phyloP scores from a whole-genome alignment of 108 stramenopile species.

The Epipyxis sp. region DNA sequence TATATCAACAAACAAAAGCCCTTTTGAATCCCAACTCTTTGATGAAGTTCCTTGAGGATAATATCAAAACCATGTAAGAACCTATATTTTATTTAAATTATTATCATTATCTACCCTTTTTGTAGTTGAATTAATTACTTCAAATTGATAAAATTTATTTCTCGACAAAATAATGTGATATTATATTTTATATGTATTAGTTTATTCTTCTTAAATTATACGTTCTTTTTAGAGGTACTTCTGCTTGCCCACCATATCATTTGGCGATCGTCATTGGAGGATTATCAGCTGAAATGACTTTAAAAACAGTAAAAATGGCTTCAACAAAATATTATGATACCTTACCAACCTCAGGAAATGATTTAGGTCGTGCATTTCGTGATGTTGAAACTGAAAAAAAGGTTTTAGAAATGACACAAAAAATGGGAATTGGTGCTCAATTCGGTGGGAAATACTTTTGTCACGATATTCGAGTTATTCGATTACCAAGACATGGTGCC shows the following conservation, averaged over 20 bases:
- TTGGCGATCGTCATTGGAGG: conserved; percentile 90
- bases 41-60: conserved; percentile 77
- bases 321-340: conserved; percentile 86
- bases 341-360: conserved; percentile 80
- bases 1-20: conserved; percentile 93
- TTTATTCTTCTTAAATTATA: background rate
- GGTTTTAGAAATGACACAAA: conserved; percentile 78
- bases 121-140: no score
- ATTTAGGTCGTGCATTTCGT: conserved; percentile 81
- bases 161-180: no score
- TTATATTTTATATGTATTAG: background rate
- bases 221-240: conserved; percentile 60
- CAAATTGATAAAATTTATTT: no score
- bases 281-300: conserved; percentile 78
- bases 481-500: conserved; percentile 90
- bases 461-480: conserved; percentile 88
- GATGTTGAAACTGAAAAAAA: conserved; percentile 81
- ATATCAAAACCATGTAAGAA: conserved; percentile 74
- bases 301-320: conserved; percentile 90
- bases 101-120: no score
- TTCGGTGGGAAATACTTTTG: conserved; percentile 97
- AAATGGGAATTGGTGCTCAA: conserved; percentile 89
- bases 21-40: conserved; percentile 77
- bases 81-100: background rate
- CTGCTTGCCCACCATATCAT: conserved; percentile 93